Evolutionary conservation across 306 rosid genomes (phyloP), one percentile per base, ranked within the genome.

Genomic region (Medicago truncatula): DNA sequence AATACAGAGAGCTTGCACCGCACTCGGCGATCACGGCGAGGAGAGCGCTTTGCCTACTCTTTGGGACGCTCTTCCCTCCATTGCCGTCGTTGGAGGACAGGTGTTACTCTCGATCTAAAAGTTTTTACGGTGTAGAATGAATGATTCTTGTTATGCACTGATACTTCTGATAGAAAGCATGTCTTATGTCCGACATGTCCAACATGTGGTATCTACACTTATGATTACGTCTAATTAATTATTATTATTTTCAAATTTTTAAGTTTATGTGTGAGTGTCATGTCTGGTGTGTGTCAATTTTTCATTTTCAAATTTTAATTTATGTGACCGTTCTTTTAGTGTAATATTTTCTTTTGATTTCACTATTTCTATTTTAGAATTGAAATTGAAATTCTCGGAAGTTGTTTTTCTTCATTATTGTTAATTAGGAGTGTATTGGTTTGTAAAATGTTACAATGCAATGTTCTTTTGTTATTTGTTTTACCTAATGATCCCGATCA

Each of bases 81-180:
- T 96, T 80, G 99, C 98, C 56, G 99, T 96, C 83, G 98, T 96
- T 57, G 99, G 99, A 71, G 99, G 99, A 44, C 99, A 96, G 97
- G 99, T 85, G 58, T 77, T 76, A 12, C 77, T 64, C 68, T 82
- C 78, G 3, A 12, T 52, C 74, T 72, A 5, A 72, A 64, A 34
- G 8, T 47, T 38, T 73, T 49, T 36, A 28, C 6, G 8, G 50
- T 57, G 57, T 54, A 21, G 13, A 21, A 44, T 67, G 8, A 43
- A 21, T 67, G 21, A 67, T 21, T 23, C 2, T 38, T 34, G 17
- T 49, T 75, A 1, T 39, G 25, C 43, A 34, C 38, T 1, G 7
- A 34, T 7, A 34, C 38, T 34, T 34, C 38, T 34, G 38, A 34
- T 34, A 34, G 1, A 34, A 34, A 34, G 34, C 3, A 4, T 28